These are phyloP conservation scores for Tricholoma sp. DNA, from an alignment of 768 basidiomycete species.

Conservation along the genomic window DNA sequence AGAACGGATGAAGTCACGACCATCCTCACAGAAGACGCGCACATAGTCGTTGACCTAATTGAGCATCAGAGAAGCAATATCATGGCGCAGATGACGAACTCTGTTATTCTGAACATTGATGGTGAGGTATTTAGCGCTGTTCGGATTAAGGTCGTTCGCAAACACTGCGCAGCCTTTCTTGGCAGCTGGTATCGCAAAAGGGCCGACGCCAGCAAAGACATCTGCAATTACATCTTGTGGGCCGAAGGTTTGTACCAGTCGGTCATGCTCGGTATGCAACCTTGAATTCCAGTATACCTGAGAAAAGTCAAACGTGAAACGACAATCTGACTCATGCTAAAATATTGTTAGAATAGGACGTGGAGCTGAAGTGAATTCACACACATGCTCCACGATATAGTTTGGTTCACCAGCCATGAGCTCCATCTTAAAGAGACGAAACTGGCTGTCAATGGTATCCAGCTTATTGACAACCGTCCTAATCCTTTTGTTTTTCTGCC, in stretches of 20 bases:
- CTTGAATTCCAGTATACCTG: constrained; percentile 99
- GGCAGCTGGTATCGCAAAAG: constrained; percentile 90
- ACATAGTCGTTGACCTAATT: constrained; percentile 68
- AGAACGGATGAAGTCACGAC: constrained; percentile 74
- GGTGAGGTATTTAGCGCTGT: constrained; percentile 70
- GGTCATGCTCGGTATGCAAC: constrained; percentile 84
- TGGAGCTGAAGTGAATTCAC: constrained; percentile 18
- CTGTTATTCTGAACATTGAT: constrained; percentile 74
- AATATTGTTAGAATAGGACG: constrained; percentile 1
- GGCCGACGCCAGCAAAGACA: constrained; percentile 96
- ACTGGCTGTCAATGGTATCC: constrained; percentile 76
- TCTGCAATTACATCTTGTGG: constrained; percentile 83
- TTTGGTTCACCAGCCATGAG: constrained; percentile 87
- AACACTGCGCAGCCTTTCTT: constrained; percentile 87
- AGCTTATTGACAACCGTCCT: constrained; percentile 95
- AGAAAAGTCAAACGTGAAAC: constrained; percentile 91
- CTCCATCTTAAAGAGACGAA: constrained; percentile 96
- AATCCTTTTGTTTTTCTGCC: constrained; percentile 79
- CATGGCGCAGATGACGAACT: constrained; percentile 37
- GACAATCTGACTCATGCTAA: constrained; percentile 81
- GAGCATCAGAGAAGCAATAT: constrained; percentile 4
- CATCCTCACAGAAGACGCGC: constrained; percentile 76
- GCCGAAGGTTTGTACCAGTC: constrained; percentile 70
- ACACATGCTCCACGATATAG: constrained; percentile 81
- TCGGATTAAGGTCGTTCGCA: constrained; percentile 93